These are phyloP conservation scores for Selaginella tamariscina DNA, from an alignment of 75 land plant genomes.

Conservation along the genomic window DNA sequence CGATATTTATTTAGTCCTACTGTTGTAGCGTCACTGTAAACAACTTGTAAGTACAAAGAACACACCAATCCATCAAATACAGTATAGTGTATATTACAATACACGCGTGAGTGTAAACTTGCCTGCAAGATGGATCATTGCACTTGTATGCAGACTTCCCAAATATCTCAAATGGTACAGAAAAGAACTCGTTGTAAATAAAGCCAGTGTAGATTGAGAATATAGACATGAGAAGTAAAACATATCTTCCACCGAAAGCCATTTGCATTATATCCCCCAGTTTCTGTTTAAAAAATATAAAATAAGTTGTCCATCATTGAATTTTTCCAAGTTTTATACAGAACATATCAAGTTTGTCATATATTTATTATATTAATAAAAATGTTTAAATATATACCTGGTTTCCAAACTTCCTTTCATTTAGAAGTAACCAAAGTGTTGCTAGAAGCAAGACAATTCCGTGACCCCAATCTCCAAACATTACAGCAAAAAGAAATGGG, in stretches of 20 bases:
- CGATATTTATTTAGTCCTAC: slow-evolving; percentile 2
- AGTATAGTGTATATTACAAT: not conserved
- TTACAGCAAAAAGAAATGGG: not conserved
- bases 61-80: not conserved
- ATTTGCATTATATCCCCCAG: slow-evolving; percentile 12
- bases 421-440: slow-evolving; percentile 5
- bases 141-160: slow-evolving; percentile 9
- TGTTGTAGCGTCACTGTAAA: slow-evolving; percentile 6
- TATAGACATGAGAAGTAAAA: slow-evolving; percentile 5
- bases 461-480: slow-evolving; percentile 12
- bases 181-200: slow-evolving; percentile 5
- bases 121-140: not conserved
- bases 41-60: not conserved
- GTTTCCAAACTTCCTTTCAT: not conserved
- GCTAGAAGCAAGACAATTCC: slow-evolving; percentile 3
- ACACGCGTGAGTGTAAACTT: not conserved
- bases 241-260: slow-evolving; percentile 5
- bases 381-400: not conserved
- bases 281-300: not conserved
- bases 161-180: slow-evolving; percentile 6
- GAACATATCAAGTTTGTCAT: too few species aligned
- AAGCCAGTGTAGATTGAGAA: slow-evolving; percentile 13
- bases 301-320: not conserved
- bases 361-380: not conserved
- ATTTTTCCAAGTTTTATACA: too few species aligned